These are phyloP conservation scores for Ustilago shanxiensis DNA, from an alignment of 1,284 basidiomycete species.

Conservation along the genomic window DNA sequence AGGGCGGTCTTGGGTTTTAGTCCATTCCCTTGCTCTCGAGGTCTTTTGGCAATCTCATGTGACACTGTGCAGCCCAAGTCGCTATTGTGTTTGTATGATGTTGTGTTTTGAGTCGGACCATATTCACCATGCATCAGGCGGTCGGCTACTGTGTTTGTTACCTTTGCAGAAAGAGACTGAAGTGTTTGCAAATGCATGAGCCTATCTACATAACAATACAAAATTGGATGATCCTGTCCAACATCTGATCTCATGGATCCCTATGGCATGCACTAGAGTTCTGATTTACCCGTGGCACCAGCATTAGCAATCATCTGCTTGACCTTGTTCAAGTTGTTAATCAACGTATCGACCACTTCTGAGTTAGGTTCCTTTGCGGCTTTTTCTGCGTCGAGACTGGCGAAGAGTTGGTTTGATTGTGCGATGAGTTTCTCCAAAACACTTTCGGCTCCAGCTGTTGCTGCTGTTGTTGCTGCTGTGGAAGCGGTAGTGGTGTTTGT, in stretches of 20 bases:
- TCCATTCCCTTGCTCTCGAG: no score
- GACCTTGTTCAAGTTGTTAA: constrained; percentile 47
- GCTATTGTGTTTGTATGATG: background rate
- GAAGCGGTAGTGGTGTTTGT: background rate
- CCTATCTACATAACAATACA: constrained; percentile 18
- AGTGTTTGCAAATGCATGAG: no score
- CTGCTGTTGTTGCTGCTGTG: background rate
- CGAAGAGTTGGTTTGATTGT: constrained; percentile 28
- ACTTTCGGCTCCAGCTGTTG: constrained; percentile 15
- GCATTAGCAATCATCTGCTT: constrained; percentile 30
- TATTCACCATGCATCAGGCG: no score
- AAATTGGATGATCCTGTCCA: background rate
- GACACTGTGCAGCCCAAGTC: background rate
- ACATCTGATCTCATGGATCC: background rate
- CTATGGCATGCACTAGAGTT: constrained; percentile 21
- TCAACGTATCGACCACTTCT: constrained; percentile 33
- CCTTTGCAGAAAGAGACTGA: no score
- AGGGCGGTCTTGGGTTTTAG: constrained; percentile 64
- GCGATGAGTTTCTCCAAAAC: constrained; percentile 36
- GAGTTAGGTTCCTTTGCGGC: constrained; percentile 12
- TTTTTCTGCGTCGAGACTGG: constrained; percentile 20
- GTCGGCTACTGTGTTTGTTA: no score
- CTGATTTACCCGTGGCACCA: constrained; percentile 9
- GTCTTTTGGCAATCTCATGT: background rate
- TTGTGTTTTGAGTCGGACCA: no score